Percentiles rank a stretch among this genome's conserved stretches.
phyloP scores from a whole-genome alignment of 2,329 filamentous ascomycete genomes.

The Rugonectria rugulosa region DNA sequence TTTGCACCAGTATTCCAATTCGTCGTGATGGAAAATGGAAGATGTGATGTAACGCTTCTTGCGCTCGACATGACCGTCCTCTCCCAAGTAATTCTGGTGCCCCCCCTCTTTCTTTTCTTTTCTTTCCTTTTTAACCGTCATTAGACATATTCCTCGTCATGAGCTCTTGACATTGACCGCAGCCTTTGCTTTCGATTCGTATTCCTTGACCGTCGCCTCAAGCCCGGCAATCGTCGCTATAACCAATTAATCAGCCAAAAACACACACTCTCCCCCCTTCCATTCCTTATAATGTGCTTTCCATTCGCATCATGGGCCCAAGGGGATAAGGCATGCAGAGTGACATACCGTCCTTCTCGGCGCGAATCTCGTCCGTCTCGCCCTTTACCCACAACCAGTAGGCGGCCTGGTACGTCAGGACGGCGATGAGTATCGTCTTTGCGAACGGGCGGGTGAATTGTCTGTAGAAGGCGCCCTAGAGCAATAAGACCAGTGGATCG shows the following conservation, averaged over 20 bases:
- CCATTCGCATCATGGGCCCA: background rate
- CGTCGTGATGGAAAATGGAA: background rate
- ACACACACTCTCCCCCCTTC: background rate
- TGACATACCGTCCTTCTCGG: conserved; percentile 62
- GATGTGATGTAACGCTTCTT: background rate
- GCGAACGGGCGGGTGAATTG: conserved; percentile 76
- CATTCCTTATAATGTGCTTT: background rate
- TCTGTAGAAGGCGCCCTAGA: conserved; percentile 73
- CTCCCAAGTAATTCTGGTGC: background rate
- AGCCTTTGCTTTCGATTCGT: conserved; percentile 40
- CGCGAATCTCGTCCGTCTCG: conserved; percentile 73
- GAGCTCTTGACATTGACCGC: conserved; percentile 23
- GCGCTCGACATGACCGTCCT: background rate
- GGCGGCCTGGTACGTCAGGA: conserved; percentile 79
- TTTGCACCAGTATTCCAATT: background rate
- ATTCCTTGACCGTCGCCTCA: conserved; percentile 48
- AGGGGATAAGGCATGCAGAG: background rate
- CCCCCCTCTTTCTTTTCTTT: no score
- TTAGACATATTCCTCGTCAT: conserved; percentile 19
- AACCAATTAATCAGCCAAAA: conserved; percentile 8
- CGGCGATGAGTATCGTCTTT: conserved; percentile 77
- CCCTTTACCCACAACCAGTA: conserved; percentile 80
- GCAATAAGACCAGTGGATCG: background rate
- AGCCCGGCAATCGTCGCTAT: conserved; percentile 46
- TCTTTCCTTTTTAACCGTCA: background rate